phyloP scores from a whole-genome alignment of 1,139 yeast species.

The Saccharomyces hybrid region DNA sequence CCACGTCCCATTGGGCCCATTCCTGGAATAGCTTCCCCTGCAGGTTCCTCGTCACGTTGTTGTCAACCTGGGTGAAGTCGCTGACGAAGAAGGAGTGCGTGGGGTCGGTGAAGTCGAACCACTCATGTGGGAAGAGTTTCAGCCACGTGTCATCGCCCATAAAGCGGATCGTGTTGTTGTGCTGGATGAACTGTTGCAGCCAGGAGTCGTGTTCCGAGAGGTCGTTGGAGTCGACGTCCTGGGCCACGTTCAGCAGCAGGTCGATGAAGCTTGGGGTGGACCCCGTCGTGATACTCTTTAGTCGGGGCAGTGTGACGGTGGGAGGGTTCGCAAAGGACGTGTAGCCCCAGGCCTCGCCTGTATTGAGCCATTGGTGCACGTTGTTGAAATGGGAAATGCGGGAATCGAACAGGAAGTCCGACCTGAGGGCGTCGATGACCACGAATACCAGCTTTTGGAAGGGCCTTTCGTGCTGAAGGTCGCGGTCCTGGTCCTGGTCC shows the following conservation, averaged over 20 bases:
- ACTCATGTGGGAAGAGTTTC: conserved; percentile 60
- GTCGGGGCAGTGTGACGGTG: conserved; percentile 71
- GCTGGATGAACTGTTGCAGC: conserved; percentile 55
- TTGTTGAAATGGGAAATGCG: conserved; percentile 50
- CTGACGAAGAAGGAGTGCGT: conserved; percentile 91
- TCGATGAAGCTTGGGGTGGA: conserved; percentile 74
- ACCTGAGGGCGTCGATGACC: conserved; percentile 88
- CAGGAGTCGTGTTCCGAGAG: conserved; percentile 77
- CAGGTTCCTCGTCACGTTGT: conserved; percentile 85
- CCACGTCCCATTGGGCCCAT: conserved; percentile 65
- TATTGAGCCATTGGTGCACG: conserved; percentile 57
- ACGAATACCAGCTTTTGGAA: conserved; percentile 68
- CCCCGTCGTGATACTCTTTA: conserved; percentile 76
- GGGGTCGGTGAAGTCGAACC: conserved; percentile 67
- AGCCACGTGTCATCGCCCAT: conserved; percentile 98
- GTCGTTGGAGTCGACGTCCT: conserved; percentile 76
- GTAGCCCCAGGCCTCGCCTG: conserved; percentile 72
- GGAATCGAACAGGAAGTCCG: conserved; percentile 74
- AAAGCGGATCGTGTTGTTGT: conserved; percentile 53
- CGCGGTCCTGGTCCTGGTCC: not conserved
- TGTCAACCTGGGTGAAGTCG: conserved; percentile 89
- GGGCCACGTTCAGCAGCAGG: conserved; percentile 90
- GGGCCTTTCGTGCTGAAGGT: conserved; percentile 32
- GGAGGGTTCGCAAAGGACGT: conserved; percentile 90
- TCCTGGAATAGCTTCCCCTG: conserved; percentile 21